These are phyloP conservation scores for Saccharomycopsis vini DNA, from an alignment of 805 yeast genomes.

Conservation along the genomic window DNA sequence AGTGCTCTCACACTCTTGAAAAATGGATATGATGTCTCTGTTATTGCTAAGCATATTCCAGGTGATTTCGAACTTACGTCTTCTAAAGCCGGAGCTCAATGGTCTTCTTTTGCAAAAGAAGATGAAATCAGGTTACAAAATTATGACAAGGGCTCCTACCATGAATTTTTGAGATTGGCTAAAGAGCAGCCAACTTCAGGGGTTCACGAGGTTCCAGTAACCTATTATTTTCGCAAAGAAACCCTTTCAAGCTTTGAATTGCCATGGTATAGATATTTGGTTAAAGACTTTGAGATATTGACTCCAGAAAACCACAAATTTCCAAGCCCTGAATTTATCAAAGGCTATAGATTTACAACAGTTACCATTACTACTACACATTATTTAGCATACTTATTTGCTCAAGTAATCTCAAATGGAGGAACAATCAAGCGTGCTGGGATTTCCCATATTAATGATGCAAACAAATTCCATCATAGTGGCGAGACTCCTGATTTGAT, in stretches of 20 bases:
- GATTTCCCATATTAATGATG: slow-evolving; percentile 39
- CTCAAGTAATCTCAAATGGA: slow-evolving; percentile 38
- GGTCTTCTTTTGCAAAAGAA: slow-evolving; percentile 49
- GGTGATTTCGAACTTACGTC: slow-evolving; percentile 47
- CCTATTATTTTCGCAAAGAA: slow-evolving; percentile 18
- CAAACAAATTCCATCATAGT: slow-evolving; percentile 32
- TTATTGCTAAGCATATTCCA: slow-evolving; percentile 41
- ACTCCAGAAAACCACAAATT: slow-evolving; percentile 7
- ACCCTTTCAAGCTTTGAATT: slow-evolving; percentile 20
- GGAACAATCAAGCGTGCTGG: slow-evolving; percentile 36
- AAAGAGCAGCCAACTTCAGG: slow-evolving; percentile 42
- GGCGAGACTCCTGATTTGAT: slow-evolving; percentile 38
- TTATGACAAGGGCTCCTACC: slow-evolving; percentile 42
- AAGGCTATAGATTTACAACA: slow-evolving; percentile 43
- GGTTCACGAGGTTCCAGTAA: slow-evolving; percentile 25
- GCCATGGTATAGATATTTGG: slow-evolving; percentile 45
- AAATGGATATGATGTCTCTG: slow-evolving; percentile 33
- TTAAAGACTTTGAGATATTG: slow-evolving; percentile 35
- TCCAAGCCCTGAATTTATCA: slow-evolving; percentile 22
- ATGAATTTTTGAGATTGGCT: slow-evolving; percentile 38
- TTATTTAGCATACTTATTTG: slow-evolving; percentile 45
- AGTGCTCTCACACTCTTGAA: slow-evolving; percentile 36
- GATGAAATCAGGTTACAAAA: slow-evolving; percentile 26
- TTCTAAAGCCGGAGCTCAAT: slow-evolving; percentile 65
- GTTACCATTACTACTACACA: slow-evolving; percentile 51